Base-by-base conservation (phyloP, 495 filamentous ascomycete genomes). In the Neurospora terricola region DNA sequence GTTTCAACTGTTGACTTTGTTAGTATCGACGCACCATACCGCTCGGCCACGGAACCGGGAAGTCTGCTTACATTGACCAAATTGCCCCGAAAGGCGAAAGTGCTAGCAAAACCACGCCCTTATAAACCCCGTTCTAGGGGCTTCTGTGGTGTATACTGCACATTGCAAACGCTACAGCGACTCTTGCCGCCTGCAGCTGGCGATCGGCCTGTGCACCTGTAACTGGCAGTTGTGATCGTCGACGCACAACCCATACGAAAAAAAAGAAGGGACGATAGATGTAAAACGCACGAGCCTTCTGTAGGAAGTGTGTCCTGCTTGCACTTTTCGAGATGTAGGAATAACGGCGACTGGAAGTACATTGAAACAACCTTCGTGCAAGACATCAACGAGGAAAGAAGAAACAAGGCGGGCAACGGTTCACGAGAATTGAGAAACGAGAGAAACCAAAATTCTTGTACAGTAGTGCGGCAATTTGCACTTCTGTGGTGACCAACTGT, bases 21-120 rank as follows among this genome's bases (percentile, higher is more conserved):
- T 78, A 79, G 78, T 30, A 73, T 62, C 72, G 30, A 34, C 30
- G 54, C 36, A 74, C 62, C 73, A 70, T 59, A 77, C 73, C 73
- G 14, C 18, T 77, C 9, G 43, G 36, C 27, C 34, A 62, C 54
- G 27, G 6, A 23, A 54, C 45, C 45, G 4, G 54, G 12, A 34
- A 9, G 30, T 34, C 30, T 34, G 30, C 77, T 72, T 75, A 78
- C 77, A 80, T 79, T 80, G 78, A 80, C 78, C 78, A 79, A 78
- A 79, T 80, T 62, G 77, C 73, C 78, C 78, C 78, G 76, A 76
- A 80, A 75, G 78, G 71, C 75, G 38, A 72, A 37, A 54, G 9
- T 1, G 5, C 6, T 8, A 21, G 12, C 38, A 27, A 21, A 36
- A 4, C 36, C 0, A 30, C 10, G 12, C 12, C 5, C 54, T 7